Evolutionary conservation across 371 early-diverging fungal genomes (phyloP).

Genomic region (Rhizopus arrhizus): DNA sequence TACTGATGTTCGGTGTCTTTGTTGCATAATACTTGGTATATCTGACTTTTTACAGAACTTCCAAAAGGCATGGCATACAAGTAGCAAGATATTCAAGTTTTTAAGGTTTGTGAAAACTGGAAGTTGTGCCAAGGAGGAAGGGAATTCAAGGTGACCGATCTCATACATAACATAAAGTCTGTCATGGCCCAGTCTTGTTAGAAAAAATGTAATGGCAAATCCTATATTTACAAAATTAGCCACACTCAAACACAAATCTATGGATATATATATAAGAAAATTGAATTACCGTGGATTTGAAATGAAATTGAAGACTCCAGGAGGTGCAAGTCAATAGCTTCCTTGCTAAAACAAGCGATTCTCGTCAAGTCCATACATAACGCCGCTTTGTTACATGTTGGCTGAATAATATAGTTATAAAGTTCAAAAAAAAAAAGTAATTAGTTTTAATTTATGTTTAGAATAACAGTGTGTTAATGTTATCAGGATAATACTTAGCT

Average conservation of each 20-base stretch:
- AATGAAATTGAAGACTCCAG: slow-evolving; percentile 21
- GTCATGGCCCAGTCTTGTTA: slow-evolving; percentile 7
- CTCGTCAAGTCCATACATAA: slow-evolving; percentile 24
- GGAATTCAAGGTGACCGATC: slow-evolving; percentile 13
- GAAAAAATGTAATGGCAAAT: slow-evolving; percentile 7
- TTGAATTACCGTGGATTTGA: slow-evolving; percentile 11
- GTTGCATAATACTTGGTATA: too few relatives aligned
- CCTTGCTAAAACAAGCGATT: slow-evolving; percentile 25
- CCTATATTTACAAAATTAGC: slow-evolving; percentile 11
- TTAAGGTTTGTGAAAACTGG: slow-evolving; percentile 14
- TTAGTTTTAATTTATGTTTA: slow-evolving; percentile 14
- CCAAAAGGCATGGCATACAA: slow-evolving; percentile 16
- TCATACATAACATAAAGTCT: slow-evolving; percentile 15
- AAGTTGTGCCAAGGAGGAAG: slow-evolving; percentile 16
- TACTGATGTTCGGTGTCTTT: slow-evolving; percentile 22
- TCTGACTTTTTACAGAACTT: slow-evolving; percentile 4
- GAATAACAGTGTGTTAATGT: slow-evolving; percentile 17
- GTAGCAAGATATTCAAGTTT: slow-evolving; percentile 13
- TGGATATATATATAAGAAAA: background rate
- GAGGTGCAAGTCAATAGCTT: slow-evolving; percentile 15
- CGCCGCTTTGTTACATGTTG: slow-evolving; percentile 17
- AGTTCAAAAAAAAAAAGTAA: slow-evolving; percentile 13
- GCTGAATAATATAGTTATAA: slow-evolving; percentile 5
- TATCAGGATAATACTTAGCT: slow-evolving; percentile 15
- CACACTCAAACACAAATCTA: slow-evolving; percentile 6